Percentiles rank a stretch among this genome's conserved stretches.
phyloP scores from a whole-genome alignment of 208 protist genomes.

The Acanthamoeba royreba region DNA sequence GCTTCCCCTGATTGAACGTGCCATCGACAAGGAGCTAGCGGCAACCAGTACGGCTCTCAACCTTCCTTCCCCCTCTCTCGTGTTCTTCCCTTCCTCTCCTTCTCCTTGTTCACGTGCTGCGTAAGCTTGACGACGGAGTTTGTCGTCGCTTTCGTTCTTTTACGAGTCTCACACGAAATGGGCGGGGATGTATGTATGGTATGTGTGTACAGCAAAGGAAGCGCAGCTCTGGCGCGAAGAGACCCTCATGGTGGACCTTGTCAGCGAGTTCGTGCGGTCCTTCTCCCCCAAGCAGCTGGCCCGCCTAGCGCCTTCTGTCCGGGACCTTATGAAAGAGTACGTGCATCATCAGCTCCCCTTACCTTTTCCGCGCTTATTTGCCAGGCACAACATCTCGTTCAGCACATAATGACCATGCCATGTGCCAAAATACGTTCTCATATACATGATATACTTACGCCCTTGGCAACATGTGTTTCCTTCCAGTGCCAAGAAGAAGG shows the following conservation, averaged over 20 bases:
- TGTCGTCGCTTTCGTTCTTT: too few species aligned
- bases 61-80: neutral
- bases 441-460: too few species aligned
- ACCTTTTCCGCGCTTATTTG: neutral
- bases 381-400: too few species aligned
- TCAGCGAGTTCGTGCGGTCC: neutral
- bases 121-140: neutral
- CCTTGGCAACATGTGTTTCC: too few species aligned
- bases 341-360: neutral
- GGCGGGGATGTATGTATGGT: too few species aligned
- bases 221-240: neutral
- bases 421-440: too few species aligned
- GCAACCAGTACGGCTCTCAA: neutral
- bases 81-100: neutral
- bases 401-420: too few species aligned
- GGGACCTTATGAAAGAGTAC: neutral
- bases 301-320: neutral
- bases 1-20: neutral
- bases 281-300: neutral
- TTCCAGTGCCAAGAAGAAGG: slow-evolving; percentile 13
- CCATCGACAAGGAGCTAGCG: neutral
- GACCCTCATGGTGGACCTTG: slow-evolving; percentile 16
- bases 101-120: neutral
- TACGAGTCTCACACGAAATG: neutral
- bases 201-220: neutral